Evolutionary conservation across 306 rosid species (phyloP).

Genomic region (Herpetospermum pedunculosum): DNA sequence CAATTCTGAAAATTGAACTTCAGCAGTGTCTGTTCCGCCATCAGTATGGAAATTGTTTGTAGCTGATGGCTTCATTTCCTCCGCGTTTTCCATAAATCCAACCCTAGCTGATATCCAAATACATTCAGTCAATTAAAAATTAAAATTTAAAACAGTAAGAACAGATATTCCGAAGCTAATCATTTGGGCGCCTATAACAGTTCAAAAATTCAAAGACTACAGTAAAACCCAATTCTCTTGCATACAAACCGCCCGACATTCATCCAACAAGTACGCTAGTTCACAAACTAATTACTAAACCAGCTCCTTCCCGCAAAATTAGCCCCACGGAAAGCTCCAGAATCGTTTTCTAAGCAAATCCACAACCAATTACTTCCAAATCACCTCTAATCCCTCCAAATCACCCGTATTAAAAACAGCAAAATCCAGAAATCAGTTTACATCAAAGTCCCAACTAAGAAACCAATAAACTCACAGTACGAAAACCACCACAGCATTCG

Average conservation of each 20-base stretch:
- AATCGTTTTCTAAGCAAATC: not conserved
- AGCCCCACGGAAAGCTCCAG: not conserved
- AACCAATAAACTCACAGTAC: not conserved
- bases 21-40: conserved; percentile 23
- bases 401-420: not conserved
- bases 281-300: not conserved
- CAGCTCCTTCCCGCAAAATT: not conserved
- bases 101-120: conserved; percentile 23
- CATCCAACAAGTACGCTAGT: not conserved
- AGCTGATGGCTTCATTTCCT: conserved; percentile 26
- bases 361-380: not conserved
- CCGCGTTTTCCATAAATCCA: conserved; percentile 33
- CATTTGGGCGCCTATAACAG: not conserved
- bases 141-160: not conserved
- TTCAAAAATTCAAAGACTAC: not conserved
- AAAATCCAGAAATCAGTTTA: not conserved
- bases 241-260: not conserved
- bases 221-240: not conserved
- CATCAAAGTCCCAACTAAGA: not conserved
- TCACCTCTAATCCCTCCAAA: not conserved
- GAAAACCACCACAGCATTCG: not conserved
- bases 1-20: conserved; percentile 34
- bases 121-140: not conserved
- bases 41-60: conserved; percentile 10
- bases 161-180: not conserved